Conservation (phyloP, 169 alveolate species). For the Eimeria necatrix region DNA sequence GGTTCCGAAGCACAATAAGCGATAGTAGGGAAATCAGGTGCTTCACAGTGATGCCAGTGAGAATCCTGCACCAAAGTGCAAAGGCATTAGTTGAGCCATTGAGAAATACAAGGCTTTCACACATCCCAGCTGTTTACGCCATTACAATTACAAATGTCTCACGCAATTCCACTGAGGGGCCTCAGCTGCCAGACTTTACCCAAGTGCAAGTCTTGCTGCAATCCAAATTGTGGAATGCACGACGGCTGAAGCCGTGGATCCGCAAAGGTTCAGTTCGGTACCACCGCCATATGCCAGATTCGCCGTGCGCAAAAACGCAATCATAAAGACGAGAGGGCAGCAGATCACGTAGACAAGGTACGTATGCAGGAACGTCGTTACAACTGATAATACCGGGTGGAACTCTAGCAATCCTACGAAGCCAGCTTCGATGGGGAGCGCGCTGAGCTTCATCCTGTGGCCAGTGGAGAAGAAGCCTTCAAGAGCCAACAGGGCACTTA, state of each 20-base stretch:
- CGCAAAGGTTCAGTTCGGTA: not conserved
- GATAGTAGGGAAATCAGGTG: conserved; percentile 53
- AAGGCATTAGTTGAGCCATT: not conserved
- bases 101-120: not conserved
- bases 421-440: conserved; percentile 71
- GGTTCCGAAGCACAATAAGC: conserved; percentile 42
- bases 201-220: conserved; percentile 6
- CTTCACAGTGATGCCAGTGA: conserved; percentile 55
- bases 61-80: conserved; percentile 49
- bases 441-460: conserved; percentile 75
- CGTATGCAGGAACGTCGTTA: conserved; percentile 57
- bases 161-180: not conserved
- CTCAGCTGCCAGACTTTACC: not conserved
- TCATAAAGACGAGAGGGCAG: conserved; percentile 59
- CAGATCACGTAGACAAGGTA: conserved; percentile 27
- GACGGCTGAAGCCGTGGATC: conserved; percentile 34
- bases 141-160: not conserved
- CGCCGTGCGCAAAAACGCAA: conserved; percentile 54
- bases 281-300: not conserved
- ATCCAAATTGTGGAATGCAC: conserved; percentile 14
- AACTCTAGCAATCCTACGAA: conserved; percentile 68
- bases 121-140: not conserved
- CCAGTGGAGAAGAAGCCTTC: conserved; percentile 63
- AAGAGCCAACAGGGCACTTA: conserved; percentile 45
- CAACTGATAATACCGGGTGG: conserved; percentile 51